These are phyloP conservation scores for Avena sativa DNA, from an alignment of 176 grass and related monocot species.

Conservation along the genomic window DNA sequence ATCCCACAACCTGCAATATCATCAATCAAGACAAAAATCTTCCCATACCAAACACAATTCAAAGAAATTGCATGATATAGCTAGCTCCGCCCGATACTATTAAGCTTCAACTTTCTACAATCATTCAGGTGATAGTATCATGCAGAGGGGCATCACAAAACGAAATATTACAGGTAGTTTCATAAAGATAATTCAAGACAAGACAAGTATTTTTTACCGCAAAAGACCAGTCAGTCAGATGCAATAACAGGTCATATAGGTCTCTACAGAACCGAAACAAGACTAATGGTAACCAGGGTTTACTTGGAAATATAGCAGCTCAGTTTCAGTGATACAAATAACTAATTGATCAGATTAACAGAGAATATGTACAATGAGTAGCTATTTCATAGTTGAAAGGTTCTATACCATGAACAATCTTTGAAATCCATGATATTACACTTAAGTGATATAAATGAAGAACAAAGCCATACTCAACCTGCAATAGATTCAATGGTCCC, in stretches of 20 bases:
- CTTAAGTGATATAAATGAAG: not conserved
- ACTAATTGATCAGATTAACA: not conserved
- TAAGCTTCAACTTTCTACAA: constrained; percentile 5
- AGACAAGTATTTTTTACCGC: not conserved
- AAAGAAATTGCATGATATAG: not conserved
- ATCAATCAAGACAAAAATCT: not conserved
- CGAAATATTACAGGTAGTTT: not conserved
- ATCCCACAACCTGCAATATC: not conserved
- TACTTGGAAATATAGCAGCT: not conserved
- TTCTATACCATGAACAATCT: constrained; percentile 17
- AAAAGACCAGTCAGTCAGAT: not conserved
- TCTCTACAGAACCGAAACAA: not conserved
- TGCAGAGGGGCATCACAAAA: not conserved
- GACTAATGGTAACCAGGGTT: not conserved
- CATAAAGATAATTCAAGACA: not conserved
- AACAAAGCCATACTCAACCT: not conserved
- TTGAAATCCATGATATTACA: not conserved
- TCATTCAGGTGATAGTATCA: not conserved
- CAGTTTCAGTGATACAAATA: constrained; percentile 3
- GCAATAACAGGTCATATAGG: not conserved
- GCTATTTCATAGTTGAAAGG: not conserved
- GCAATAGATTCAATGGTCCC: not conserved
- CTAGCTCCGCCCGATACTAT: not conserved
- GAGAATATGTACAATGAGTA: not conserved
- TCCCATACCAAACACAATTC: not conserved